Evolutionary conservation across 352 stramenopile genomes (phyloP).

Genomic region (Globisporangium orthogonon): DNA sequence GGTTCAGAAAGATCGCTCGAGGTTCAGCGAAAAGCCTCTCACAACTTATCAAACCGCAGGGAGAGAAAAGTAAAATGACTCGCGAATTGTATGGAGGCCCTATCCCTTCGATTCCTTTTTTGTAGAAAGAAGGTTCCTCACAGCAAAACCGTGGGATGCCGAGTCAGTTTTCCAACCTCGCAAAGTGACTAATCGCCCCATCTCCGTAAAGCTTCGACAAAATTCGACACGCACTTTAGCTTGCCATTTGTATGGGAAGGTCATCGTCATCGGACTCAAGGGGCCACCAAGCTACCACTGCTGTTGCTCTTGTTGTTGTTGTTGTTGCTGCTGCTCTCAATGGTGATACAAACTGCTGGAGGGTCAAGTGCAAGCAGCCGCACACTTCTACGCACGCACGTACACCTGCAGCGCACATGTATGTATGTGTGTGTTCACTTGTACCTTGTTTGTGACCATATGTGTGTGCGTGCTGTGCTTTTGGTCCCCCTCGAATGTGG

Average conservation of each 20-base stretch:
- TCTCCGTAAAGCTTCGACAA: slow-evolving; percentile 7
- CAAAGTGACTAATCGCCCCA: not conserved
- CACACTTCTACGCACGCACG: too few species aligned
- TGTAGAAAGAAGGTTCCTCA: not conserved
- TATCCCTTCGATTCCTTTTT: not conserved
- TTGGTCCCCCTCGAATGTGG: too few species aligned
- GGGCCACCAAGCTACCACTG: too few species aligned
- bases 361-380: too few species aligned
- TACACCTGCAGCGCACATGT: too few species aligned
- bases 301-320: too few species aligned
- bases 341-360: too few species aligned
- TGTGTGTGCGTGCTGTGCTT: too few species aligned
- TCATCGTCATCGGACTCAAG: too few species aligned
- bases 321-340: too few species aligned
- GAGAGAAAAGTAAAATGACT: not conserved
- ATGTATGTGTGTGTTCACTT: too few species aligned
- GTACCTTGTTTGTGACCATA: not conserved
- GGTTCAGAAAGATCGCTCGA: not conserved
- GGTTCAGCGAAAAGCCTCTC: not conserved
- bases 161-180: slow-evolving; percentile 4
- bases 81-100: not conserved
- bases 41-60: not conserved
- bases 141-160: slow-evolving; percentile 1
- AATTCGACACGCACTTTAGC: slow-evolving; percentile 10
- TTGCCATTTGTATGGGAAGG: slow-evolving; percentile 3